Evolutionary conservation across 805 yeast genomes (phyloP).

Genomic region (Yarrowia alimentaria): DNA sequence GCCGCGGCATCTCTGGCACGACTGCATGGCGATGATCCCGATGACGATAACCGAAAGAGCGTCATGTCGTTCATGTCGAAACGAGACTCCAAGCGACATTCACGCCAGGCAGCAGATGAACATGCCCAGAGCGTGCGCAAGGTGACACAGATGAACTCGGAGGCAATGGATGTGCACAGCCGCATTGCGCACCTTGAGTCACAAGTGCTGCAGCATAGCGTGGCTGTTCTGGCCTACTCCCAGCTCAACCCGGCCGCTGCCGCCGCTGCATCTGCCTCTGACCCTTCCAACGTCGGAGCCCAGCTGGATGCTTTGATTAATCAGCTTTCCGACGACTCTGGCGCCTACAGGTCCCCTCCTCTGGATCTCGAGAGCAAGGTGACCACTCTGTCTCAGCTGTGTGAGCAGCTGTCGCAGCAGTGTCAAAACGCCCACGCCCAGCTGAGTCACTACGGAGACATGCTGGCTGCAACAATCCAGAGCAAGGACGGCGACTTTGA

Average conservation of each 20-base stretch:
- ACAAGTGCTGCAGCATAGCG: conserved; percentile 16
- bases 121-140: conserved; percentile 9
- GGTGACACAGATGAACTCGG: conserved; percentile 11
- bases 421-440: conserved; percentile 21
- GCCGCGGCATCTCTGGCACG: conserved; percentile 34
- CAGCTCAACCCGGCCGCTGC: conserved; percentile 25
- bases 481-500: conserved; percentile 1
- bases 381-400: not conserved
- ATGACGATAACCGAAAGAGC: no score
- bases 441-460: conserved; percentile 6
- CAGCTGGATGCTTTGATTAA: conserved; percentile 6
- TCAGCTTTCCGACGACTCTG: conserved; percentile 12
- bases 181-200: not conserved
- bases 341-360: not conserved
- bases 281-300: conserved; percentile 5
- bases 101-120: conserved; percentile 35
- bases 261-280: conserved; percentile 11
- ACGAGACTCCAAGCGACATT: conserved; percentile 33
- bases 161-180: conserved; percentile 17
- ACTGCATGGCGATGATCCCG: conserved; percentile 29
- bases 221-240: conserved; percentile 27
- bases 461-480: no score
- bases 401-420: conserved; percentile 23
- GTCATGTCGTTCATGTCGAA: no score
- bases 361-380: conserved; percentile 1